These are phyloP conservation scores for Leishmania amazonensis DNA, from an alignment of 208 protist genomes.

Conservation along the genomic window DNA sequence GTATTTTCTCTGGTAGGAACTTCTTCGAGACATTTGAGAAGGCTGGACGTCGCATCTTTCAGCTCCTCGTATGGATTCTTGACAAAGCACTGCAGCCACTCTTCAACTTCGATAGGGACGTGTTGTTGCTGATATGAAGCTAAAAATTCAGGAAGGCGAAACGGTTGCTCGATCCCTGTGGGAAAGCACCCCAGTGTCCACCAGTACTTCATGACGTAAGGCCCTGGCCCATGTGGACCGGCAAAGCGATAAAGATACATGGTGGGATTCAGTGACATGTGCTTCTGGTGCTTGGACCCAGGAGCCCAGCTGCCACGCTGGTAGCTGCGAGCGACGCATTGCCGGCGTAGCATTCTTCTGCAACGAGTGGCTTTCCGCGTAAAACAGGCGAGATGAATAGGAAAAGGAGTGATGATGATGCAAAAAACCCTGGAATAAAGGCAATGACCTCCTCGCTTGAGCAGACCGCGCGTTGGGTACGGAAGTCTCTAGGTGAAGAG, in stretches of 20 bases:
- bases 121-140: conserved; percentile 80
- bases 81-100: conserved; percentile 83
- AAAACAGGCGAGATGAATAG: not conserved
- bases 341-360: conserved; percentile 29
- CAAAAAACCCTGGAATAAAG: not conserved
- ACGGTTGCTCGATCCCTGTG: conserved; percentile 78
- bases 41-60: conserved; percentile 35
- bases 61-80: conserved; percentile 68
- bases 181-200: conserved; percentile 91
- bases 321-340: conserved; percentile 42
- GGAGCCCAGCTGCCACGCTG: conserved; percentile 84
- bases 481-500: not conserved
- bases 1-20: conserved; percentile 36
- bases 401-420: not conserved
- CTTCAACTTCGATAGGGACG: conserved; percentile 87
- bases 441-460: not conserved
- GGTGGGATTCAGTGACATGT: conserved; percentile 86
- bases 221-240: conserved; percentile 74
- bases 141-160: conserved; percentile 85
- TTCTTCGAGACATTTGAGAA: conserved; percentile 49
- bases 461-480: not conserved
- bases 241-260: conserved; percentile 87
- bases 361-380: not conserved
- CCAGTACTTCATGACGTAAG: conserved; percentile 93
- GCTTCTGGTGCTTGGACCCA: conserved; percentile 90